Evolutionary conservation across 106 monocot genomes (phyloP).

Genomic region (Dendrobium officinale): DNA sequence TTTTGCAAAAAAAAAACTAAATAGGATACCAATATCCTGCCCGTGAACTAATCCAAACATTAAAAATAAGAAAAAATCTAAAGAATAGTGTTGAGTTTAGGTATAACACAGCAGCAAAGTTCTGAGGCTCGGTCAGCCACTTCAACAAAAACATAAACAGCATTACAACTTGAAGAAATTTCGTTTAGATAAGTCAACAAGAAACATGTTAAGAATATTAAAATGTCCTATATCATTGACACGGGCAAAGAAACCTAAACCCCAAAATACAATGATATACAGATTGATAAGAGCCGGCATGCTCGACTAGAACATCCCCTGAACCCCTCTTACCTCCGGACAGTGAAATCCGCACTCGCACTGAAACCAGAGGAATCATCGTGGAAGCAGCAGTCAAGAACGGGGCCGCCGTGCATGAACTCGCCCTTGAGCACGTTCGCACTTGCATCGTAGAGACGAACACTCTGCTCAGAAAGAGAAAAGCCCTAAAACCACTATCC

Average conservation of each 20-base stretch:
- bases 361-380: slow-evolving; percentile 94
- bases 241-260: no score
- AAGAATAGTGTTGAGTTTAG: neutral
- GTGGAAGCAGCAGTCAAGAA: slow-evolving; percentile 99
- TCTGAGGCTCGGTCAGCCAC: no score
- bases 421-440: slow-evolving; percentile 68
- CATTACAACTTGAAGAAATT: no score
- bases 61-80: neutral
- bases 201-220: no score
- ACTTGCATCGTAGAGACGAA: slow-evolving; percentile 81
- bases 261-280: neutral
- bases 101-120: no score
- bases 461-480: slow-evolving; percentile 38
- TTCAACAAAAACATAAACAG: no score
- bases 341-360: slow-evolving; percentile 59
- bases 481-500: neutral
- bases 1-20: neutral
- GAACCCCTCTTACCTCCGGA: slow-evolving; percentile 57
- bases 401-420: slow-evolving; percentile 75
- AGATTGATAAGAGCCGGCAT: neutral
- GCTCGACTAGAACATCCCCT: neutral
- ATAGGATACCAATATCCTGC: neutral
- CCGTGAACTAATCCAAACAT: neutral
- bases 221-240: no score
- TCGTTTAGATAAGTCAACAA: no score